These are phyloP conservation scores for Moniliophthora roreri DNA, from an alignment of 1,284 basidiomycete genomes.

Conservation along the genomic window DNA sequence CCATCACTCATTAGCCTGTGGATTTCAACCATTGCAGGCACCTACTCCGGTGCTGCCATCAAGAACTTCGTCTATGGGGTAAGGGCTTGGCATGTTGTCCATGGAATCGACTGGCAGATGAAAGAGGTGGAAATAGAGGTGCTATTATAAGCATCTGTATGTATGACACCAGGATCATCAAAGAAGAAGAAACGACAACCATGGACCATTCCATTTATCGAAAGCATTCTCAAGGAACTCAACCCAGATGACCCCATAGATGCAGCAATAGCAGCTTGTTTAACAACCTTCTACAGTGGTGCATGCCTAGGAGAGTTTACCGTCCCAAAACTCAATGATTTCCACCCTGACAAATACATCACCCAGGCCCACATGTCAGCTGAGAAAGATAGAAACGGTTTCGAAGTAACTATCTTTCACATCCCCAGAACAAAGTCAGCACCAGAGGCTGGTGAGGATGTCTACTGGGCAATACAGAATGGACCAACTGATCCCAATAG, in stretches of 20 bases:
- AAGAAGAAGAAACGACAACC: slow-evolving; percentile 13
- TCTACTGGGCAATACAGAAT: slow-evolving; percentile 28
- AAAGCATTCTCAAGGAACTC: background rate
- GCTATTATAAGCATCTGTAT: slow-evolving; percentile 11
- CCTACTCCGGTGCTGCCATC: slow-evolving; percentile 19
- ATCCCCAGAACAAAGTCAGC: slow-evolving; percentile 20
- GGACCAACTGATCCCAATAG: slow-evolving; percentile 26
- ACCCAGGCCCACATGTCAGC: slow-evolving; percentile 6
- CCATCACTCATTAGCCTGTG: background rate
- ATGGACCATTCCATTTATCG: slow-evolving; percentile 13
- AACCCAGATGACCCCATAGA: slow-evolving; percentile 18
- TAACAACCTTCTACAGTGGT: slow-evolving; percentile 30
- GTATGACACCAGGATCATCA: slow-evolving; percentile 12
- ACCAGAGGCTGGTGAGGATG: slow-evolving; percentile 22
- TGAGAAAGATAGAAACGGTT: slow-evolving; percentile 6
- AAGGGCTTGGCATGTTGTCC: slow-evolving; percentile 26
- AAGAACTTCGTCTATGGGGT: slow-evolving; percentile 22
- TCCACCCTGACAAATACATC: slow-evolving; percentile 6
- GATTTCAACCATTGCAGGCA: slow-evolving; percentile 5
- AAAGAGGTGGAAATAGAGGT: slow-evolving; percentile 10
- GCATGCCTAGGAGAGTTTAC: slow-evolving; percentile 35
- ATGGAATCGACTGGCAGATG: slow-evolving; percentile 19
- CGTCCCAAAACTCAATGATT: slow-evolving; percentile 20
- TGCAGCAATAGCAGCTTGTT: slow-evolving; percentile 30
- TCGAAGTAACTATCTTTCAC: slow-evolving; percentile 16